phyloP scores from a whole-genome alignment of 495 filamentous ascomycete species.

The Penicillium antarcticum region DNA sequence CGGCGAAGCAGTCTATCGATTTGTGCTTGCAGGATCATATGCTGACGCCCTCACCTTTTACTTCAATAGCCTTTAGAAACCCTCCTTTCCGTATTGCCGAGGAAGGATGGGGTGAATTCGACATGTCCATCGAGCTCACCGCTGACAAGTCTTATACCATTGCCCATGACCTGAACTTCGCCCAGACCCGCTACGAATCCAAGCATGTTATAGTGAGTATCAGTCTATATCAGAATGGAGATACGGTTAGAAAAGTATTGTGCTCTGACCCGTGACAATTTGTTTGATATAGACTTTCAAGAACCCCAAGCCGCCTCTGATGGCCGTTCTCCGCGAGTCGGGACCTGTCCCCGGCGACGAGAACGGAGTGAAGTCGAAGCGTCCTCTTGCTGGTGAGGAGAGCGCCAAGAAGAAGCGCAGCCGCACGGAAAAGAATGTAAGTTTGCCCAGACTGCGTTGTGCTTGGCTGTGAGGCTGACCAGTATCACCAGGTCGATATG shows the following conservation, averaged over 20 bases:
- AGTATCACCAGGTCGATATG: constrained; percentile 64
- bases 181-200: constrained; percentile 73
- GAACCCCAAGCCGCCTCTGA: constrained; percentile 81
- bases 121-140: constrained; percentile 80
- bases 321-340: constrained; percentile 70
- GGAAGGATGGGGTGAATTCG: constrained; percentile 98
- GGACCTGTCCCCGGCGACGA: constrained; percentile 79
- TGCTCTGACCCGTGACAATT: not conserved
- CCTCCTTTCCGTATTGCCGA: constrained; percentile 88
- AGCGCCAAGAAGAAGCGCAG: constrained; percentile 71
- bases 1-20: not conserved
- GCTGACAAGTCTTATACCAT: constrained; percentile 81
- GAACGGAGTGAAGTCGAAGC: constrained; percentile 55
- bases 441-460: constrained; percentile 5
- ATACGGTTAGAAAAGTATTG: not conserved
- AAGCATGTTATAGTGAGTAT: constrained; percentile 70
- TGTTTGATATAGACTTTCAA: constrained; percentile 63
- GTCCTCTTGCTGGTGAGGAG: constrained; percentile 49
- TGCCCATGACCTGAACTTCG: constrained; percentile 90
- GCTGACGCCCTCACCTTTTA: not conserved
- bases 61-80: constrained; percentile 63
- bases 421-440: constrained; percentile 62
- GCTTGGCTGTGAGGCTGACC: constrained; percentile 7
- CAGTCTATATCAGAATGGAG: not conserved
- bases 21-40: not conserved